Evolutionary conservation across 2,329 filamentous ascomycete genomes (phyloP), one percentile per base, ranked within the genome.

Genomic region (Metarhizium anisopliae): DNA sequence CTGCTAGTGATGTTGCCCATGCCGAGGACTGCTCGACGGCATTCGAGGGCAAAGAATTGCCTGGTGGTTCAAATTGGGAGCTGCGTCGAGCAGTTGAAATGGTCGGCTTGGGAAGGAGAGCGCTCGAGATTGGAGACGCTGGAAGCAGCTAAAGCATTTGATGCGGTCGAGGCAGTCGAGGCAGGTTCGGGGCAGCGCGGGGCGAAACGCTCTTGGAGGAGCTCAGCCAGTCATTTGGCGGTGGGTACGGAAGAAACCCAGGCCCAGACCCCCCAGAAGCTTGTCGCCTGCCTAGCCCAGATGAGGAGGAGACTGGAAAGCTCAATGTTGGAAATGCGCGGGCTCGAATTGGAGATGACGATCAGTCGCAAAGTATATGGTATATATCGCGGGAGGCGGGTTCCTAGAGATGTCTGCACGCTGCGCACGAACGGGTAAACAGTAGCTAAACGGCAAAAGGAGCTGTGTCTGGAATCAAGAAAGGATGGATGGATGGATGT

Each of bases 1-100:
- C 85, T 88, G 79, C 92, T 96, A 72, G 84, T 86, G 73, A 96
- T 86, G 77, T 88, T 91, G 69, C 94, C 94, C 94, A 99, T 99
- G 71, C 74, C 81, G 75, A 71, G 53, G 51, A 56, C 50, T 51
- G 56, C 52, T 53, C 52, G 35, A 54, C 55, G 51, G 55, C 50
- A 42, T 49, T 52, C 49, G 58, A 59, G 56, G 54, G 57, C 54
- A 58, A n/a, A n/a, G 32, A 25, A 25, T 47, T 35, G 45, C 35
- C 49, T 6, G 47, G 16, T 25, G 30, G 43, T 36, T 35, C 30
- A 38, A 30, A 6, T 30, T 2, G 47, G 13, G 13, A 40, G 52
- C 35, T 25, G 49, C 40, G 40, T 20, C 8, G 20, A 43, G 50
- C 20, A 38, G 35, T 30, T 49, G 53, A 25, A 51, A 42, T 30